These are phyloP conservation scores for grape (Vitis vinifera) DNA, from an alignment of 164 flowering plant species.

Conservation along the genomic window DNA sequence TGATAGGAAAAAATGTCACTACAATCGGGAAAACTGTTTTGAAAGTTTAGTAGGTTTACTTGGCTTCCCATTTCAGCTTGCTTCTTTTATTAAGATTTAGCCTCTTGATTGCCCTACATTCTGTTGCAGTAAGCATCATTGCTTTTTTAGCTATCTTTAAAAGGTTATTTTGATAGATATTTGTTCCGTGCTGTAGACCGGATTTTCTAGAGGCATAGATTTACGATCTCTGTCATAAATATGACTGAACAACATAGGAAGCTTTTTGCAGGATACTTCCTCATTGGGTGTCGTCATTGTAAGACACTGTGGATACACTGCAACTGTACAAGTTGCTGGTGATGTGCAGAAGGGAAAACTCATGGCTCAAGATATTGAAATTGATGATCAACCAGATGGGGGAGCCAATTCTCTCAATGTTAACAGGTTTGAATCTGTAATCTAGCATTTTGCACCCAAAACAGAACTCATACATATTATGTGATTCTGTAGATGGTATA, in stretches of 20 bases:
- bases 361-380: slow-evolving; percentile 43
- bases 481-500: too few relatives aligned
- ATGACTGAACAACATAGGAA: slow-evolving; percentile 8
- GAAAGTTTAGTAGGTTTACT: too few relatives aligned
- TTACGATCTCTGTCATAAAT: neutral
- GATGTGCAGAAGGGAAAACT: slow-evolving; percentile 35
- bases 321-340: slow-evolving; percentile 64
- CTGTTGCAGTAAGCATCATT: too few relatives aligned
- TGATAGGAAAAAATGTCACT: neutral
- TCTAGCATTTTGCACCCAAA: neutral
- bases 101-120: too few relatives aligned
- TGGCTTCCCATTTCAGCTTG: too few relatives aligned
- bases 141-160: too few relatives aligned
- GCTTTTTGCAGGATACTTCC: slow-evolving; percentile 66
- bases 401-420: slow-evolving; percentile 87
- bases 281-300: slow-evolving; percentile 67
- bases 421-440: slow-evolving; percentile 55
- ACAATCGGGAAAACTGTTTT: neutral
- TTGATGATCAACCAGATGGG: slow-evolving; percentile 86
- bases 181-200: too few relatives aligned
- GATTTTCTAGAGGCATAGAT: too few relatives aligned
- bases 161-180: too few relatives aligned
- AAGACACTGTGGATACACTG: slow-evolving; percentile 71
- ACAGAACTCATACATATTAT: neutral
- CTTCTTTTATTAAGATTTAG: too few relatives aligned